A percentile compares a stretch with the other conserved stretches of the same genome.
phyloP scores from a whole-genome alignment of 2,329 filamentous ascomycete species.

The Calonectria fujianensis region DNA sequence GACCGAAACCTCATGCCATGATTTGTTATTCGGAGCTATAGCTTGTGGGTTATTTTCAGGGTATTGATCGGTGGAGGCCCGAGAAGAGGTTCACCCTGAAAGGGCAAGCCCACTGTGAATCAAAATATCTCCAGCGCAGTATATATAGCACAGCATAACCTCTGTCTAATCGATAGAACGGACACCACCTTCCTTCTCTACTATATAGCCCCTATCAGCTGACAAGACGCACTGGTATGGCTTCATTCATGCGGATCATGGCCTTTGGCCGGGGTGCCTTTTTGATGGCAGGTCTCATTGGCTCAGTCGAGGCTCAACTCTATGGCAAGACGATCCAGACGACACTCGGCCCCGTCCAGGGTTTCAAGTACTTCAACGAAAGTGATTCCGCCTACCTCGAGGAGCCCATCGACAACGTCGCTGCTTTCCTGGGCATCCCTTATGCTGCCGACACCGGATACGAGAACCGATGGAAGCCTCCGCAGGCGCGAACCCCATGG shows the following conservation, averaged over 20 bases:
- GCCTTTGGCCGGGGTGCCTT: not conserved
- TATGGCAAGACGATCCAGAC: conserved; percentile 19
- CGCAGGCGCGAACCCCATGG: conserved; percentile 21
- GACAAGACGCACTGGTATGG: not conserved
- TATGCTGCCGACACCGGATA: conserved; percentile 30
- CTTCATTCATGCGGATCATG: not conserved
- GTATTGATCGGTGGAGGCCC: not conserved
- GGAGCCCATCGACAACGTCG: not conserved
- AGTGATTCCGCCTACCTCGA: conserved; percentile 9
- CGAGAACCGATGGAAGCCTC: conserved; percentile 30
- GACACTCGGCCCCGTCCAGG: conserved; percentile 4
- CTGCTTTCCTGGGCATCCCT: conserved; percentile 26
- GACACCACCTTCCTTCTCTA: not conserved
- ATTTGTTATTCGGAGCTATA: not conserved
- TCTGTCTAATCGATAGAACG: not conserved
- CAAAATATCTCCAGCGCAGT: not conserved
- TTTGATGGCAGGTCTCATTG: not conserved
- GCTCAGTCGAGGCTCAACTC: not conserved
- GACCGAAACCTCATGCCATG: not conserved
- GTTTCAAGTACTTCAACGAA: conserved; percentile 28
- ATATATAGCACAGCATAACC: not conserved
- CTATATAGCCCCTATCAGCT: not conserved
- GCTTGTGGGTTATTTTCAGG: conserved; percentile 7
- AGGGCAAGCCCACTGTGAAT: not conserved
- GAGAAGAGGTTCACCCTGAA: no score